phyloP scores from a whole-genome alignment of 306 rosid genomes.

The Dalbergia oliveri region DNA sequence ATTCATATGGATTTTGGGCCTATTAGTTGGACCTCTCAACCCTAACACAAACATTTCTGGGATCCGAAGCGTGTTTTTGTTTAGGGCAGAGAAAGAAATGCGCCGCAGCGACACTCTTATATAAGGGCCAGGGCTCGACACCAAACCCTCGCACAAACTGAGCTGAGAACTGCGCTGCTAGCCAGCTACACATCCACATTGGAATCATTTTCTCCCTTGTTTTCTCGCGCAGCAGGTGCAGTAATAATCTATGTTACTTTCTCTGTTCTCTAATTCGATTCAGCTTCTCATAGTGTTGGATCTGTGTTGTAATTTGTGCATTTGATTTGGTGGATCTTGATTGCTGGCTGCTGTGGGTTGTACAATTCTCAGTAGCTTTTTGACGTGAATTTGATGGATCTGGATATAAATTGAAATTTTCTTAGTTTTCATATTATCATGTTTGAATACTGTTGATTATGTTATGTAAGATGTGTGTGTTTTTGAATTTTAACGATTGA shows the following conservation, averaged over 20 bases:
- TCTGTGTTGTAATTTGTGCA: not conserved
- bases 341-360: not conserved
- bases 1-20: not conserved
- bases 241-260: not conserved
- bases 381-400: not conserved
- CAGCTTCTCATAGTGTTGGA: too few relatives aligned
- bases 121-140: not conserved
- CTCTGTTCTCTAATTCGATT: not conserved
- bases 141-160: not conserved
- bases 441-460: not conserved
- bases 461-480: not conserved
- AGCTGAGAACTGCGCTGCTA: constrained; percentile 13
- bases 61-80: constrained; percentile 23
- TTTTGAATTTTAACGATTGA: not conserved
- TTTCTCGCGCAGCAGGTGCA: not conserved
- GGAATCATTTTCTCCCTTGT: not conserved
- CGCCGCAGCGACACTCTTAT: not conserved
- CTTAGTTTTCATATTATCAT: too few relatives aligned
- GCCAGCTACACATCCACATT: not conserved
- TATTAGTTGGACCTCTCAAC: not conserved
- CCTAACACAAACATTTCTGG: not conserved
- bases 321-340: not conserved
- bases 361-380: not conserved
- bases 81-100: not conserved
- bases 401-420: not conserved